Base-by-base conservation (phyloP, 768 basidiomycete species). In the Heimioporus sp. region DNA sequence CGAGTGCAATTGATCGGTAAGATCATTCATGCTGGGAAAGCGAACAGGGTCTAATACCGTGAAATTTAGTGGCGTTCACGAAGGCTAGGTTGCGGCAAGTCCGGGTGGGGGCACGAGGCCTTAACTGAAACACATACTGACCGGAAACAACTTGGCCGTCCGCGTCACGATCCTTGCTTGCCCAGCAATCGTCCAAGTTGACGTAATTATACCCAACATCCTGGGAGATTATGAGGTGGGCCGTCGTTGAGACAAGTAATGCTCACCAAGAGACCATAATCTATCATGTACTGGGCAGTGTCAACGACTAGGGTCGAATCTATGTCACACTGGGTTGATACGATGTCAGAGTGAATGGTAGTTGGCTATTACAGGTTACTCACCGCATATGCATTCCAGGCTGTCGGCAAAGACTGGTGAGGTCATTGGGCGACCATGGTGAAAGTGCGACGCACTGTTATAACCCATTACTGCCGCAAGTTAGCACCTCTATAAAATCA, bases 381-480 rank as follows among this genome's bases (percentile, higher is more conserved):
- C 55, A 83, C 83, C 59, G 78, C 76, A 52, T 79, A 86, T 5
- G 77, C 83, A 59, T 86, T 85, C 85, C 85, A 86, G 5, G 84
- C 84, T 85, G 41, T 21, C 48, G 11, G 44, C 34, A 9, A 51
- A 37, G 28, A 24, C 17, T 12, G 19, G 51, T 65, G 37, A 55
- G 34, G 17, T 45, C 24, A 35, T 1, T 10, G 17, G 17, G 30
- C 21, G 47, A 20, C 10, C 12, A 36, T 42, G n/a, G 31, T 10
- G 1, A 39, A 46, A 45, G 34, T 3, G 11, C 40, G 9, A 48
- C 61, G 24, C 20, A 68, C 66, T 68, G 51, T 67, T 67, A 43
- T 65, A 67, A 24, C 66, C 66, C 66, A 67, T 69, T 7, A 55
- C 68, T 67, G 49, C n/a, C 10, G 19, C 9, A 28, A 30, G 24